These are phyloP conservation scores for Beauveria varroae DNA, from an alignment of 2,329 filamentous ascomycete species.

Conservation along the genomic window DNA sequence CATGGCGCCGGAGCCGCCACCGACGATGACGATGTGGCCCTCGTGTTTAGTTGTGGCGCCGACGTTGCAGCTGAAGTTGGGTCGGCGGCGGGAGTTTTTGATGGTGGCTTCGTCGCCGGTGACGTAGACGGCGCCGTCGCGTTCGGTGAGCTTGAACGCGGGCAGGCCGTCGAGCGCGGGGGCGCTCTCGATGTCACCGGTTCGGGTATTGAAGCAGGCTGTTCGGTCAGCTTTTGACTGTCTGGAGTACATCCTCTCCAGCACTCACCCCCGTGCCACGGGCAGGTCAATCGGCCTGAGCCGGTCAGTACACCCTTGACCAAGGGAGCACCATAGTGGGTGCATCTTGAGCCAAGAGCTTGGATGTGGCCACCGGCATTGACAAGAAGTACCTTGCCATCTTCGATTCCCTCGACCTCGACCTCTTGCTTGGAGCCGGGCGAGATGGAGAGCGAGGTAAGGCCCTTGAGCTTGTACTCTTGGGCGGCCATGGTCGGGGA, in stretches of 20 bases:
- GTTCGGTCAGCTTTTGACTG: background rate
- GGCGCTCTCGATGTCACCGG: slow-evolving; percentile 91
- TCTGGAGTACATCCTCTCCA: background rate
- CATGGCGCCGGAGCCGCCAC: slow-evolving; percentile 77
- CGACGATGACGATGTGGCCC: slow-evolving; percentile 75
- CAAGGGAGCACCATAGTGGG: slow-evolving; percentile 87
- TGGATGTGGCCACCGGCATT: slow-evolving; percentile 70
- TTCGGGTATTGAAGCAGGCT: slow-evolving; percentile 89
- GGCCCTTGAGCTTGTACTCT: slow-evolving; percentile 66
- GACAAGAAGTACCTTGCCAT: slow-evolving; percentile 77
- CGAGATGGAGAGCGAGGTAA: slow-evolving; percentile 66
- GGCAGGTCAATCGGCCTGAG: slow-evolving; percentile 80
- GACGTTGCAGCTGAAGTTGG: slow-evolving; percentile 64
- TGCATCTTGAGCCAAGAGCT: slow-evolving; percentile 77
- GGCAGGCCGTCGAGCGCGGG: slow-evolving; percentile 82
- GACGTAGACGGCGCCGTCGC: slow-evolving; percentile 77
- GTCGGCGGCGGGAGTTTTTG: slow-evolving; percentile 65
- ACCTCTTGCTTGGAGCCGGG: slow-evolving; percentile 80
- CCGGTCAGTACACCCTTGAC: slow-evolving; percentile 77
- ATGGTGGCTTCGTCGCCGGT: slow-evolving; percentile 71
- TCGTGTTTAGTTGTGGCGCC: slow-evolving; percentile 35
- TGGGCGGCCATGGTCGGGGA: slow-evolving; percentile 38
- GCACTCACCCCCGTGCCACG: slow-evolving; percentile 82
- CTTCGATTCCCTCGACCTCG: slow-evolving; percentile 83
- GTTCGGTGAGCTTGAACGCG: slow-evolving; percentile 73